Evolutionary conservation across 176 grass and related monocot genomes (phyloP), one percentile per base, ranked within the genome.

Genomic region (Eleusine coracana): DNA sequence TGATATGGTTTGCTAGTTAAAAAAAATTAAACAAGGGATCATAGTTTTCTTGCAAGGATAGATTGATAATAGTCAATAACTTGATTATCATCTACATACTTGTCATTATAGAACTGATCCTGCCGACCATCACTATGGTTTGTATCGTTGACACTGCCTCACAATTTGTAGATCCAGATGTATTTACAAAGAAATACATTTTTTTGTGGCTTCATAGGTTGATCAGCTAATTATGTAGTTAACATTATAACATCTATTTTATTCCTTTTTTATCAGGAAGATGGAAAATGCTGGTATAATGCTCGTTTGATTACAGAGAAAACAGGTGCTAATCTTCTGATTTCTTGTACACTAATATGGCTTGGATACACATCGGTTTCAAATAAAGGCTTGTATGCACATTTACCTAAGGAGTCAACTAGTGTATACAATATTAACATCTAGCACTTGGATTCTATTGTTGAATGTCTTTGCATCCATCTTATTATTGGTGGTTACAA

Each of bases 201-300:
- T 16, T 2, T 59, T 15, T 25, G 40, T 61, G 52, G 50, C 28
- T 37, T 58, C 31, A n/a, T 38, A 55, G 31, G 38, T 76, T 76
- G 36, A 41, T 42, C 3, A 74, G 14, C 13, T 74, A 18, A 74
- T 52, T 77, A 46, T 84, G 17, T 44, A 66, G 55, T 28, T 79
- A 7, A 5, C 14, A 66, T 41, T 44, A 20, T 79, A 7, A 5
- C 14, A 66, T 41, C 13, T 52, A 80, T 66, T 66, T 44, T 44
- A 44, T 56, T 56, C 44, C 0, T 73, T 63, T 29, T 83, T 2
- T 87, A 11, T 29, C 73, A 87, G 86, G 80, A 70, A 71, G 64
- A 71, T 62, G 86, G 66, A 48, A 54, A 83, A 76, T 71, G 10
- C 56, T 83, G 73, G 86, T 71, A 83, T 71, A 77, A 67, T 42